A percentile compares a stretch with the other conserved stretches of the same genome.
Conservation (phyloP, 257 asterid genomes). For the Solanum chmielewskii region DNA sequence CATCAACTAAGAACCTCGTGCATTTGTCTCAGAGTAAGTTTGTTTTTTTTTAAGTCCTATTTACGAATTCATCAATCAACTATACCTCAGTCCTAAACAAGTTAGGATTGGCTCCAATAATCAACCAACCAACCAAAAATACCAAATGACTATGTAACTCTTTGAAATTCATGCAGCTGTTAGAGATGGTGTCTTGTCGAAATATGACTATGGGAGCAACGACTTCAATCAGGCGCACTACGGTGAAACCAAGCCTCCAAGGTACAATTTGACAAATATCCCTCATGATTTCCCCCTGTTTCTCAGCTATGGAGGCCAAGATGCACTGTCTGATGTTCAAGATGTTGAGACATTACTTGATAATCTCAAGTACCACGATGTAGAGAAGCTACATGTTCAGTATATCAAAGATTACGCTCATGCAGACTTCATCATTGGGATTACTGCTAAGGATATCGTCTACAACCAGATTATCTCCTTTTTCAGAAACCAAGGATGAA, state of each 20-base stretch:
- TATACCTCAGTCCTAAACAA: background rate
- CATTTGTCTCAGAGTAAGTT: slow-evolving; percentile 87
- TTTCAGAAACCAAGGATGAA: slow-evolving; percentile 1
- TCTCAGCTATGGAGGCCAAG: slow-evolving; percentile 76
- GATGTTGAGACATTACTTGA: slow-evolving; percentile 61
- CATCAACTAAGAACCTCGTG: slow-evolving; percentile 72
- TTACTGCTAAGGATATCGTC: slow-evolving; percentile 57
- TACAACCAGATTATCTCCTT: slow-evolving; percentile 38
- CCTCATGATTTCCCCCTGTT: slow-evolving; percentile 69
- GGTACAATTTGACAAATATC: slow-evolving; percentile 46
- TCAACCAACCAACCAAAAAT: background rate
- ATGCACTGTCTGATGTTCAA: slow-evolving; percentile 54
- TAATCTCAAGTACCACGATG: slow-evolving; percentile 40
- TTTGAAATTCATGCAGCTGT: slow-evolving; percentile 33
- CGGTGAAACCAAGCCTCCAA: slow-evolving; percentile 49
- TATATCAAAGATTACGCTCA: slow-evolving; percentile 70
- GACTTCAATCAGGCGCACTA: slow-evolving; percentile 46
- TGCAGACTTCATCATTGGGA: slow-evolving; percentile 72
- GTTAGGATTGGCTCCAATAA: background rate
- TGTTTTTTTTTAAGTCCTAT: too few relatives aligned
- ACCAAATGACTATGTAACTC: background rate
- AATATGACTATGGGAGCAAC: slow-evolving; percentile 56
- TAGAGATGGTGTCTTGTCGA: slow-evolving; percentile 47
- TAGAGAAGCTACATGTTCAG: slow-evolving; percentile 61
- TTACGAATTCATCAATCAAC: background rate